These are phyloP conservation scores for Tetrahymena elliotti DNA, from an alignment of 73 alveolate genomes.

Conservation along the genomic window DNA sequence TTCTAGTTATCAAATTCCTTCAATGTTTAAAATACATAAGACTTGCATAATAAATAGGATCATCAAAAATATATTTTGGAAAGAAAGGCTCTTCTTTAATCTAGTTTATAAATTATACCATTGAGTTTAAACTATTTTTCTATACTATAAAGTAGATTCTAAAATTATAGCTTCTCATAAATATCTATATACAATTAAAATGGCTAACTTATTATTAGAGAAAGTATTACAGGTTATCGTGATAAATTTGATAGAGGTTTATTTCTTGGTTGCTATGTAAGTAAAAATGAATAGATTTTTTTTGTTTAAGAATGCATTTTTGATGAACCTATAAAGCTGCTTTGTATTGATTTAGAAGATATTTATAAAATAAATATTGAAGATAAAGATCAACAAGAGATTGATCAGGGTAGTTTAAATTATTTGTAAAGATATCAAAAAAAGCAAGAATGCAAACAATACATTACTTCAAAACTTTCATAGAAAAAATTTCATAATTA, in stretches of 20 bases:
- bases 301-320: background rate
- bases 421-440: background rate
- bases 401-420: background rate
- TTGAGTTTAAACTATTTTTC: background rate
- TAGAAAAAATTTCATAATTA: background rate
- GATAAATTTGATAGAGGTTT: background rate
- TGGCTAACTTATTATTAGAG: background rate
- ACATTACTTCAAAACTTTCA: background rate
- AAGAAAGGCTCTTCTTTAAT: background rate
- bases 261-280: background rate
- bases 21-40: background rate
- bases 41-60: background rate
- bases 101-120: background rate
- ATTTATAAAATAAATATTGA: background rate
- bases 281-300: background rate
- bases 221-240: background rate
- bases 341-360: background rate
- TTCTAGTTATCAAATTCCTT: background rate
- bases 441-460: background rate
- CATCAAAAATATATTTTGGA: background rate
- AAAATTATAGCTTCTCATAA: background rate
- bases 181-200: background rate
- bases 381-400: background rate
- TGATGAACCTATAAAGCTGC: background rate
- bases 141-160: background rate